Evolutionary conservation across 2,329 filamentous ascomycete genomes (phyloP), one percentile per base, ranked within the genome.

Genomic region (Fusarium mexicanum): DNA sequence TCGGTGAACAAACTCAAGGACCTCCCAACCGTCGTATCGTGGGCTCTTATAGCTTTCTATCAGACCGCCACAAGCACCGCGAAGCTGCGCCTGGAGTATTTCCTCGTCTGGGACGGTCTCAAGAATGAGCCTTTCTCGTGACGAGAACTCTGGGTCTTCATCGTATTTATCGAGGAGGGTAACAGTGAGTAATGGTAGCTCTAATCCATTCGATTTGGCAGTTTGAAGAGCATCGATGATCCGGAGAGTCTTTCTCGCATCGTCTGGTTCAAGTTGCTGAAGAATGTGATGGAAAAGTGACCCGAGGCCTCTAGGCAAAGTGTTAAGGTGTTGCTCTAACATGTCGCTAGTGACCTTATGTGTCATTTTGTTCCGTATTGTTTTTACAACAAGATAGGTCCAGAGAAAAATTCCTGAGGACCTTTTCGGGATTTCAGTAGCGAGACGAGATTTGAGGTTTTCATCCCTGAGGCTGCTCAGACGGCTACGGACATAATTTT

Each of bases 371-470:
- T n/a, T 40, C 1, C 35, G 44, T 3, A 60, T 51, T 1, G 17
- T 40, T 9, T 20, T 38, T 1, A 51, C 35, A 7, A 51, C 44
- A 20, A 60, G 48, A 35, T 51, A 51, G 16, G 48, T 33, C 54
- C 43, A 64, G 0, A 64, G n/a, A 1, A 64, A 64, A 2, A 64
- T 48, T 0, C 54, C 61, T 1, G 29, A 60, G 1, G 54, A 60
- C 11, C 1, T 48, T 1, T 7, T 1, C 3, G 29, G 8, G 2
- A 64, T 33, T 13, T 16, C 18, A 2, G 20, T 2, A 4, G 9
- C 33, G 5, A 64, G 13, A 3, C 24, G 2, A 0, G 12, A 0
- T 8, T 20, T 40, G 0, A 46, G 10, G 3, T 2, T 1, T 7
- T 62, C n/a, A 7, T 64, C n/a, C 5, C 22, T 2, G 1, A 64